phyloP scores from a whole-genome alignment of 306 rosid species.

The Trifolium fragiferum region DNA sequence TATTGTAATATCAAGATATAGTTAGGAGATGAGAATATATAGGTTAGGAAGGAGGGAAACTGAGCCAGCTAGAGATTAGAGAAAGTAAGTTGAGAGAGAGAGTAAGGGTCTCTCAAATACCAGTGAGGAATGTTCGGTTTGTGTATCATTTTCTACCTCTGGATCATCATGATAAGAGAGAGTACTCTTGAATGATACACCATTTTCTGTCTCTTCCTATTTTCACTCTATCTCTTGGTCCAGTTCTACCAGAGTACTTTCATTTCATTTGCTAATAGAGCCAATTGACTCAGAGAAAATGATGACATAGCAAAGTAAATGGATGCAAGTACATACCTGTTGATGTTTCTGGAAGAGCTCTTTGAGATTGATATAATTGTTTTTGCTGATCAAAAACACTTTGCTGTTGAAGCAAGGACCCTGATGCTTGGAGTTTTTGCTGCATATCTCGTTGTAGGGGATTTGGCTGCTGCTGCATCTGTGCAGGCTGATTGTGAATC shows the following conservation, averaged over 20 bases:
- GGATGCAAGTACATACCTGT: conserved; percentile 60
- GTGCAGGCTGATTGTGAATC: conserved; percentile 76
- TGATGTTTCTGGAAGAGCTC: conserved; percentile 77
- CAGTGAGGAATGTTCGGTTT: background rate
- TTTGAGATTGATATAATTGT: conserved; percentile 79
- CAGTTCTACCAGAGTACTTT: conserved; percentile 24
- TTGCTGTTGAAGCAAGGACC: conserved; percentile 74
- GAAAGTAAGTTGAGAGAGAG: conserved; percentile 4
- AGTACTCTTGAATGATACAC: background rate
- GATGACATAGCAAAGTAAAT: conserved; percentile 29
- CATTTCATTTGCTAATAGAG: conserved; percentile 32
- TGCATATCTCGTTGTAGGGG: conserved; percentile 75
- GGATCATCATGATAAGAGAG: conserved; percentile 13
- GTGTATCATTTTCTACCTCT: conserved; percentile 7
- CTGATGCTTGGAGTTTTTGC: conserved; percentile 76
- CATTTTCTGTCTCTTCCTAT: background rate
- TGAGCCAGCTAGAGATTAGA: background rate
- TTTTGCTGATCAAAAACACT: conserved; percentile 80
- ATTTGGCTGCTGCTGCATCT: conserved; percentile 82
- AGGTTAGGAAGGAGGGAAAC: background rate
- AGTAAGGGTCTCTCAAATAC: conserved; percentile 8
- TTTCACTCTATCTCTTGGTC: conserved; percentile 17
- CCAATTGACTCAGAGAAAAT: conserved; percentile 24
- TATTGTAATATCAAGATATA: conserved; percentile 3
- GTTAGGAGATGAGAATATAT: conserved; percentile 5